These are phyloP conservation scores for Butyriboletus regius DNA, from an alignment of 1,284 basidiomycete genomes.

Conservation along the genomic window DNA sequence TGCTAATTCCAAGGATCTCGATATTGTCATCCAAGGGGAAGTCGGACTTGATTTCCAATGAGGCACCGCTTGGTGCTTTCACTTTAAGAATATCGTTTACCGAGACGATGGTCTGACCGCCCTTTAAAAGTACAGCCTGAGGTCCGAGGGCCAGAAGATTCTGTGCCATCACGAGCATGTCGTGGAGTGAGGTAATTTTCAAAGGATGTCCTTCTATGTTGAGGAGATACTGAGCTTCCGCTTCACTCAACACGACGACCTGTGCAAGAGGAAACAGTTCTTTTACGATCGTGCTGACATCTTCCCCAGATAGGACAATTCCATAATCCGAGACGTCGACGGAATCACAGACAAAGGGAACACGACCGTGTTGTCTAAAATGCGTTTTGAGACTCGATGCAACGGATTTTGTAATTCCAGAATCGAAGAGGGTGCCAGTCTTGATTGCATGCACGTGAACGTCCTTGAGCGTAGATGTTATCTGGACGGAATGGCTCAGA, in stretches of 20 bases:
- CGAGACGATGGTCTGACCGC: constrained; percentile 61
- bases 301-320: constrained; percentile 67
- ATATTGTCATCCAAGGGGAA: constrained; percentile 43
- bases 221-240: constrained; percentile 70
- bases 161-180: constrained; percentile 58
- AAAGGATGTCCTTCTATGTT: constrained; percentile 30
- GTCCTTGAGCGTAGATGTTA: constrained; percentile 66
- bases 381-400: constrained; percentile 39
- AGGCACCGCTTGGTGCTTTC: background rate
- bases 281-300: constrained; percentile 54
- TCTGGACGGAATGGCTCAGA: constrained; percentile 36
- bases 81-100: constrained; percentile 3
- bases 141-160: constrained; percentile 47
- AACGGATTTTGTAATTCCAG: constrained; percentile 42
- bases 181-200: constrained; percentile 46
- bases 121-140: constrained; percentile 71
- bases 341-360: constrained; percentile 71
- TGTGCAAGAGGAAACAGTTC: constrained; percentile 70
- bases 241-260: constrained; percentile 79
- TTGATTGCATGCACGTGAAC: constrained; percentile 72
- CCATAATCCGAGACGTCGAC: constrained; percentile 90
- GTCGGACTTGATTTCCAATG: constrained; percentile 25
- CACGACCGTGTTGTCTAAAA: constrained; percentile 24
- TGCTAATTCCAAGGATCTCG: constrained; percentile 48
- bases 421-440: constrained; percentile 77